Conservation (phyloP, 495 filamentous ascomycete genomes). For the Geopyxis carbonaria region DNA sequence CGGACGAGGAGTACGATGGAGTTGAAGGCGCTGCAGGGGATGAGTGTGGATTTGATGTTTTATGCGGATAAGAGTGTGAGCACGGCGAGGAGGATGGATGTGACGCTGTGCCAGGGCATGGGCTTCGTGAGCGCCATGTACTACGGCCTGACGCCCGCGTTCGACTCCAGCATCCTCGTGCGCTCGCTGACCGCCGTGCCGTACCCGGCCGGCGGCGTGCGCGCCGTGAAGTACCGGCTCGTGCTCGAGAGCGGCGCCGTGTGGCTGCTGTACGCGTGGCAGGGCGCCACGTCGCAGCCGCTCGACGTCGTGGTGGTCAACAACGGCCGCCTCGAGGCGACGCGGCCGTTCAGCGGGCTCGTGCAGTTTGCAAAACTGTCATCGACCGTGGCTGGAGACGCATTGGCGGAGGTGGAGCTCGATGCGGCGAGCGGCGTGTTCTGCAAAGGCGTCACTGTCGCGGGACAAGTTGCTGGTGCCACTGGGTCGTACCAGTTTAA, state of each 20-base stretch:
- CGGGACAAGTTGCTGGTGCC: constrained; percentile 36
- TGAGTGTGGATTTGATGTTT: constrained; percentile 4
- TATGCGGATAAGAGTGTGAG: constrained; percentile 2
- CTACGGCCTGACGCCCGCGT: constrained; percentile 44
- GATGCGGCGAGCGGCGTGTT: constrained; percentile 62
- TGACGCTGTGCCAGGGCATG: constrained; percentile 47
- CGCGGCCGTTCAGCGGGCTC: constrained; percentile 37
- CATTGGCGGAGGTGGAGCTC: constrained; percentile 45
- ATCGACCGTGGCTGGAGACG: constrained; percentile 24
- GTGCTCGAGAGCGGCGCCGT: constrained; percentile 48
- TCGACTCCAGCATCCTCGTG: constrained; percentile 47
- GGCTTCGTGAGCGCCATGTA: constrained; percentile 67
- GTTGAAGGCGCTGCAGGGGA: not conserved
- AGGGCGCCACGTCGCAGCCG: constrained; percentile 20
- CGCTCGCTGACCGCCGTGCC: not conserved
- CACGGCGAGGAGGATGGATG: constrained; percentile 5
- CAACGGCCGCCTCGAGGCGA: constrained; percentile 4
- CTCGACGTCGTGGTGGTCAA: constrained; percentile 1
- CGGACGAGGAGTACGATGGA: constrained; percentile 1
- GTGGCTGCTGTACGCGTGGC: constrained; percentile 67
- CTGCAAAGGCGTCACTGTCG: constrained; percentile 41
- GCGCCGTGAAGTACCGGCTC: constrained; percentile 58
- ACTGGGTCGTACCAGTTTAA: constrained; percentile 40
- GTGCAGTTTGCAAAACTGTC: constrained; percentile 59
- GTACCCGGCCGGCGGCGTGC: constrained; percentile 22